These are phyloP conservation scores for Monoraphidium neglectum DNA, from an alignment of 139 green algal species.

Conservation along the genomic window DNA sequence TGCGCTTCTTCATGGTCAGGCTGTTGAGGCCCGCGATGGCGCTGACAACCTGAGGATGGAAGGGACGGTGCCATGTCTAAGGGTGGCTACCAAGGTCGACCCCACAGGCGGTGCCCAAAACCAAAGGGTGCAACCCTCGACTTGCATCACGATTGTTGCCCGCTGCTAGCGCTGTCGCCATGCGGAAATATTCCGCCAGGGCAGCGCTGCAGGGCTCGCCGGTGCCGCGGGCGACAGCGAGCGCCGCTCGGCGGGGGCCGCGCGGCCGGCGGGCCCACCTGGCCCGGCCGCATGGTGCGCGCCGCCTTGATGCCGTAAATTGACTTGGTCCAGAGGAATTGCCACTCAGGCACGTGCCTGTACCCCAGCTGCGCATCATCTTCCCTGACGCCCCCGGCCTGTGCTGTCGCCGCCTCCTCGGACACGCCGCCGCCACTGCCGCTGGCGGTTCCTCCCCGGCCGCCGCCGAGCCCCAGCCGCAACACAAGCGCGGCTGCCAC, in stretches of 20 bases:
- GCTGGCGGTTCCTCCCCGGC: background rate
- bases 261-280: slow-evolving; percentile 13
- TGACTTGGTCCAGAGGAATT: slow-evolving; percentile 65
- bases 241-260: too few species aligned
- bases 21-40: slow-evolving; percentile 55
- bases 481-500: background rate
- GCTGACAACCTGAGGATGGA: too few species aligned
- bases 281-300: slow-evolving; percentile 40
- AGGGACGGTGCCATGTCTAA: too few species aligned
- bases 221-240: too few species aligned
- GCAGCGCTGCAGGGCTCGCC: too few species aligned
- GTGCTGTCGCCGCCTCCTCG: background rate
- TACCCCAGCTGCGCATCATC: slow-evolving; percentile 33
- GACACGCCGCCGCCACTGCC: background rate
- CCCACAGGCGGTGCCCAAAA: too few species aligned
- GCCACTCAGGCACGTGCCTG: slow-evolving; percentile 34
- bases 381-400: background rate
- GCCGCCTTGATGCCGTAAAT: slow-evolving; percentile 53
- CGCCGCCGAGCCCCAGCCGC: background rate
- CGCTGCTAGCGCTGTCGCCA: too few species aligned
- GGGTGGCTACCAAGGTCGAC: too few species aligned
- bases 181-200: too few species aligned
- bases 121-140: too few species aligned
- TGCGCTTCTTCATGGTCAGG: slow-evolving; percentile 67
- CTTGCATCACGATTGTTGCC: too few species aligned